A percentile compares a stretch with the other conserved stretches of the same genome.
phyloP scores from a whole-genome alignment of 495 filamentous ascomycete species.

The Massariosphaeria phaeospora region DNA sequence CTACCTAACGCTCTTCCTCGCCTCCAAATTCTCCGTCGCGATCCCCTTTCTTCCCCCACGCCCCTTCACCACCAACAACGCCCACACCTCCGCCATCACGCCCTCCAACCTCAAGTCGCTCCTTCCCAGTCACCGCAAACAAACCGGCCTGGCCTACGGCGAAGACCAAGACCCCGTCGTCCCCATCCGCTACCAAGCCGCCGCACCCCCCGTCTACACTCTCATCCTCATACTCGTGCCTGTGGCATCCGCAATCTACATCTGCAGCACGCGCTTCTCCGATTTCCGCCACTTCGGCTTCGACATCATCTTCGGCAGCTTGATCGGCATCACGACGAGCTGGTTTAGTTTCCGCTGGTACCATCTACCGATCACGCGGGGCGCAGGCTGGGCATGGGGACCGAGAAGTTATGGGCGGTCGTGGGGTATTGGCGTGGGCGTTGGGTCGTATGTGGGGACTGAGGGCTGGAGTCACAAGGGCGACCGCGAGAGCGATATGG shows the following conservation, averaged over 20 bases:
- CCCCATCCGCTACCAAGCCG: slow-evolving; percentile 47
- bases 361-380: slow-evolving; percentile 38
- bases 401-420: slow-evolving; percentile 36
- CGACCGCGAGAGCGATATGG: background rate
- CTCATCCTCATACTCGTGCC: slow-evolving; percentile 55
- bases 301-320: slow-evolving; percentile 57
- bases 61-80: slow-evolving; percentile 21
- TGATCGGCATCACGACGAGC: slow-evolving; percentile 53
- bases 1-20: slow-evolving; percentile 61
- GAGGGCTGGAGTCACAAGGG: slow-evolving; percentile 35
- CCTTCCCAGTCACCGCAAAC: slow-evolving; percentile 8
- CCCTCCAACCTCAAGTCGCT: slow-evolving; percentile 17
- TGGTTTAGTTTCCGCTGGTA: slow-evolving; percentile 61
- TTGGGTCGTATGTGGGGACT: slow-evolving; percentile 37
- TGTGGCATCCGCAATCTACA: slow-evolving; percentile 55
- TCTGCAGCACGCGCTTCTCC: slow-evolving; percentile 57
- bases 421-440: slow-evolving; percentile 42
- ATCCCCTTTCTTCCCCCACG: slow-evolving; percentile 46
- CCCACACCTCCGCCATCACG: slow-evolving; percentile 18
- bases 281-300: slow-evolving; percentile 61
- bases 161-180: slow-evolving; percentile 8
- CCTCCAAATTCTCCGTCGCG: slow-evolving; percentile 57
- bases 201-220: slow-evolving; percentile 56
- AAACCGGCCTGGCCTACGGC: background rate
- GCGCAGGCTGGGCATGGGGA: slow-evolving; percentile 41